Evolutionary conservation across 495 filamentous ascomycete species (phyloP).

Genomic region (Xylaria flabelliformis): DNA sequence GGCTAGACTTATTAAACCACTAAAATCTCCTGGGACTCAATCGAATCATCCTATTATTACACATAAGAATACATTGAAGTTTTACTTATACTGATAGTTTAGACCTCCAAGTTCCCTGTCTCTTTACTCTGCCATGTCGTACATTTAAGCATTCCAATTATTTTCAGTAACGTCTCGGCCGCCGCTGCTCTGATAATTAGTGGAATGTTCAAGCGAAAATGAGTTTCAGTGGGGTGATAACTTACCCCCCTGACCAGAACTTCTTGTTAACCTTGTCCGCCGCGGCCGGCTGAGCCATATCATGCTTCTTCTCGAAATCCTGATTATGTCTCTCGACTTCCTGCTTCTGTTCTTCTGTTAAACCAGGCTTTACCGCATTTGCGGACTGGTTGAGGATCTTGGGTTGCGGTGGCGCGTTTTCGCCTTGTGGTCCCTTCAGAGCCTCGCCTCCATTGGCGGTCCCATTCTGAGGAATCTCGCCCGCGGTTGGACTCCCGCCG

Average conservation of each 20-base stretch:
- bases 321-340: conserved; percentile 59
- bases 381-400: conserved; percentile 53
- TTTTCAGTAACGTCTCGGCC: conserved; percentile 28
- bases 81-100: not conserved
- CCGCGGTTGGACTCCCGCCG: conserved; percentile 37
- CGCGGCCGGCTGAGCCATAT: conserved; percentile 42
- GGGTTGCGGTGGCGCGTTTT: conserved; percentile 47
- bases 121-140: not conserved
- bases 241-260: conserved; percentile 52
- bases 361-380: conserved; percentile 41
- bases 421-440: conserved; percentile 48
- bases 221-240: conserved; percentile 12
- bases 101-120: not conserved
- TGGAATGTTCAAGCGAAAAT: not conserved
- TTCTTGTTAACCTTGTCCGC: conserved; percentile 57
- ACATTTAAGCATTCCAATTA: conserved; percentile 38
- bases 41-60: not conserved
- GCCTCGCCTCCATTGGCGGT: conserved; percentile 44
- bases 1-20: not conserved
- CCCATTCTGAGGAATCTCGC: conserved; percentile 43
- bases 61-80: not conserved
- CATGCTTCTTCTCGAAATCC: conserved; percentile 58
- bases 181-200: conserved; percentile 30
- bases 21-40: not conserved
- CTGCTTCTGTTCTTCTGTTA: conserved; percentile 53